Evolutionary conservation across 148 eudicot genomes (phyloP).

Genomic region (Talinum fruticosum): DNA sequence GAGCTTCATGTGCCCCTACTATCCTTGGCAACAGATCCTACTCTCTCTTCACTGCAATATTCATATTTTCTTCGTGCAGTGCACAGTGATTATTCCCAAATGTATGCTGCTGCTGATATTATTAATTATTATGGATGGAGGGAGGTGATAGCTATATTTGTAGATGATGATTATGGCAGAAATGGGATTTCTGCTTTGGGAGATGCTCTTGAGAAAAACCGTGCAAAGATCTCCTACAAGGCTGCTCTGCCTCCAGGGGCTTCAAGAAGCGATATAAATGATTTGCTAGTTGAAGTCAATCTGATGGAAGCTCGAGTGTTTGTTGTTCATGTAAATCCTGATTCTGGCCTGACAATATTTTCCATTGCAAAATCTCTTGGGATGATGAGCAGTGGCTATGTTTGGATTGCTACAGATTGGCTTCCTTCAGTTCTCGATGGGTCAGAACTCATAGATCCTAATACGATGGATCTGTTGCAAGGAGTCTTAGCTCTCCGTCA

Average conservation of each 20-base stretch:
- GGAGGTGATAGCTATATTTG: constrained; percentile 63
- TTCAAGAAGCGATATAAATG: constrained; percentile 38
- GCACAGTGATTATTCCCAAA: constrained; percentile 66
- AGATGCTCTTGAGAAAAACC: constrained; percentile 54
- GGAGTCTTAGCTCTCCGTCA: constrained; percentile 80
- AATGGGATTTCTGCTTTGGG: constrained; percentile 56
- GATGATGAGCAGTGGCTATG: constrained; percentile 72
- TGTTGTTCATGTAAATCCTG: constrained; percentile 88
- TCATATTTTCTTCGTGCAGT: constrained; percentile 60
- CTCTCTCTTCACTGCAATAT: constrained; percentile 64
- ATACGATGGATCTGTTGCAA: constrained; percentile 47
- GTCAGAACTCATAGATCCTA: constrained; percentile 30
- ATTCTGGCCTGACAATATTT: constrained; percentile 65
- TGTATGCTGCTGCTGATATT: constrained; percentile 67
- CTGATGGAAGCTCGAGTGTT: constrained; percentile 71
- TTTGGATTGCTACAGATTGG: constrained; percentile 96
- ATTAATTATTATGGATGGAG: constrained; percentile 54
- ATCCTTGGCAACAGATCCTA: constrained; percentile 74
- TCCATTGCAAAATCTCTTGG: constrained; percentile 59
- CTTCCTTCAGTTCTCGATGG: constrained; percentile 68
- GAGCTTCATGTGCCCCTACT: constrained; percentile 66
- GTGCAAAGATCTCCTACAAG: constrained; percentile 71
- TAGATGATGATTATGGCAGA: constrained; percentile 78
- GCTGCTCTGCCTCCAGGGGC: constrained; percentile 71
- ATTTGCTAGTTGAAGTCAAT: constrained; percentile 56